phyloP scores from a whole-genome alignment of 2,329 filamentous ascomycete genomes.

The Aureobasidium sp. region DNA sequence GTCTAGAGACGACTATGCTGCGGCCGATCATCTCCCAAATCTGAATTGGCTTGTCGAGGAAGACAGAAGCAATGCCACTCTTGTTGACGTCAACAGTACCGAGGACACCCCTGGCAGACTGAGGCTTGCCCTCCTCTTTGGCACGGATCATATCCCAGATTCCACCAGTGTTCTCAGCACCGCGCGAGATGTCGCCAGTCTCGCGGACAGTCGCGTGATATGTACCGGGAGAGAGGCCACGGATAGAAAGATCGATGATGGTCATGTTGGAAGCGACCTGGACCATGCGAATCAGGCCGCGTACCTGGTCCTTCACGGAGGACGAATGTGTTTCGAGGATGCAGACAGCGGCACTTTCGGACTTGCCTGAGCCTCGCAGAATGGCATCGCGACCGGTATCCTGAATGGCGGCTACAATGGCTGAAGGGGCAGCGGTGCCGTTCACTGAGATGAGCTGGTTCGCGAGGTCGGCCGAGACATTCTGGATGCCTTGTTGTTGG shows the following conservation, averaged over 20 bases:
- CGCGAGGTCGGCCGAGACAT: slow-evolving; percentile 71
- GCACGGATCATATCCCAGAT: slow-evolving; percentile 59
- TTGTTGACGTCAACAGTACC: slow-evolving; percentile 67
- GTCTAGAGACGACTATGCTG: slow-evolving; percentile 76
- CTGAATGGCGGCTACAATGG: slow-evolving; percentile 83
- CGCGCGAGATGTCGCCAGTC: slow-evolving; percentile 76
- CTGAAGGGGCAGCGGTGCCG: slow-evolving; percentile 83
- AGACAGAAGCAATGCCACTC: slow-evolving; percentile 67
- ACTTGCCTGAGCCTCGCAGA: slow-evolving; percentile 74
- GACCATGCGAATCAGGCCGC: slow-evolving; percentile 86
- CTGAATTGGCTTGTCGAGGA: slow-evolving; percentile 72
- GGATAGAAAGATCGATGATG: slow-evolving; percentile 77
- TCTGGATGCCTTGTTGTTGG: slow-evolving; percentile 56
- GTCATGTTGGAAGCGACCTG: slow-evolving; percentile 73
- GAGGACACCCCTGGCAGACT: slow-evolving; percentile 52
- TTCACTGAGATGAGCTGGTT: slow-evolving; percentile 78
- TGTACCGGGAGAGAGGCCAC: slow-evolving; percentile 67
- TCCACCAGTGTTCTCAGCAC: slow-evolving; percentile 71
- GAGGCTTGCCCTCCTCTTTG: slow-evolving; percentile 33
- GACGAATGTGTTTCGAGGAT: slow-evolving; percentile 80
- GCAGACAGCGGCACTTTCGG: slow-evolving; percentile 89
- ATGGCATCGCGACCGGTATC: slow-evolving; percentile 89
- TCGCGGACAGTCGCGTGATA: slow-evolving; percentile 81
- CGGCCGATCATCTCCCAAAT: slow-evolving; percentile 96
- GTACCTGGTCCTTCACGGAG: slow-evolving; percentile 57